These are phyloP conservation scores for Russula virescens DNA, from an alignment of 768 basidiomycete genomes.

Conservation along the genomic window DNA sequence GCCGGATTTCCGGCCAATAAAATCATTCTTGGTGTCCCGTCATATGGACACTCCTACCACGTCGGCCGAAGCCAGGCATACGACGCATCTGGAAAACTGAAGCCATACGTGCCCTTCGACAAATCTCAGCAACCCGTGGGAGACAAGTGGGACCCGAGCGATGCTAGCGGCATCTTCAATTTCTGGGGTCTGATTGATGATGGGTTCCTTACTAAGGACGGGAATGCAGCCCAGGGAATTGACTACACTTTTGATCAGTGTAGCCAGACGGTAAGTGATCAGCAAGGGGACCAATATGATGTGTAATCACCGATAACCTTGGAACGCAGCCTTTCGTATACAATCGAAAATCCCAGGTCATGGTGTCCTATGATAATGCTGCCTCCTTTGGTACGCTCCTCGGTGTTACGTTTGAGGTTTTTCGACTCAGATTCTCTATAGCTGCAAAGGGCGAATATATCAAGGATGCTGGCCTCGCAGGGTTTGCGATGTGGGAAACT, in stretches of 20 bases:
- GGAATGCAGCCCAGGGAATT: constrained; percentile 42
- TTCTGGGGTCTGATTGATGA: constrained; percentile 53
- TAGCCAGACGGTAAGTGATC: constrained; percentile 30
- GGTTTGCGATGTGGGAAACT: constrained; percentile 43
- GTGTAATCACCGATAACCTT: background rate
- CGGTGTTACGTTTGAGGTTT: background rate
- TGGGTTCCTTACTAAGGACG: constrained; percentile 45
- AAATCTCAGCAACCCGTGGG: constrained; percentile 17
- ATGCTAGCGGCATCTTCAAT: constrained; percentile 49
- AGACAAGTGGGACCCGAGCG: constrained; percentile 47
- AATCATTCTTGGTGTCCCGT: constrained; percentile 80
- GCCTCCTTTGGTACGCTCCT: constrained; percentile 27
- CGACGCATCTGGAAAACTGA: constrained; percentile 21
- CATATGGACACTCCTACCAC: constrained; percentile 72
- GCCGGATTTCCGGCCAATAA: constrained; percentile 74
- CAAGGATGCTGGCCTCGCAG: constrained; percentile 31
- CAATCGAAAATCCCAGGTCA: constrained; percentile 27
- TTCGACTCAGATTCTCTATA: constrained; percentile 20
- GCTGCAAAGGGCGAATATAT: constrained; percentile 43
- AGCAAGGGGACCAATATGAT: background rate
- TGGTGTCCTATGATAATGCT: constrained; percentile 35
- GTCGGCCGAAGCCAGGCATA: constrained; percentile 37
- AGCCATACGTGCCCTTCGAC: constrained; percentile 21
- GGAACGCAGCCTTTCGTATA: constrained; percentile 31
- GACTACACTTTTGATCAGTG: constrained; percentile 38